These are phyloP conservation scores for Hemisphaericaspora subhashii DNA, from an alignment of 1,139 yeast genomes.

Conservation along the genomic window DNA sequence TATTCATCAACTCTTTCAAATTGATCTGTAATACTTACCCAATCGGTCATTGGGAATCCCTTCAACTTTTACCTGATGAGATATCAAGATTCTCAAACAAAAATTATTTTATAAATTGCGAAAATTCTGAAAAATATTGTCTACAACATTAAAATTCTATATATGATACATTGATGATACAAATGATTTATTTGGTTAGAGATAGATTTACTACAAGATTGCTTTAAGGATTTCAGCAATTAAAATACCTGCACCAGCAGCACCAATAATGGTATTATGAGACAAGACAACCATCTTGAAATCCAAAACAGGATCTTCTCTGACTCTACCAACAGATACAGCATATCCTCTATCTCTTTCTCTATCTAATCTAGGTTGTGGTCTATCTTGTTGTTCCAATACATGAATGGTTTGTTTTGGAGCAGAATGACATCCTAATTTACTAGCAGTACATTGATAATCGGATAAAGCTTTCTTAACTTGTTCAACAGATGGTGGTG, in stretches of 20 bases:
- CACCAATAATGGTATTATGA: conserved; percentile 96
- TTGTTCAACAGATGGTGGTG: conserved; percentile 82
- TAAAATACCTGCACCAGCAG: conserved; percentile 98
- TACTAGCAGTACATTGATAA: conserved; percentile 82
- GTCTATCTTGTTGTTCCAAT: conserved; percentile 87
- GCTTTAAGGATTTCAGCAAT: conserved; percentile 89
- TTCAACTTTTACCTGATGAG: no score
- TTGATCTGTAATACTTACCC: not conserved
- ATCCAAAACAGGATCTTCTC: conserved; percentile 92
- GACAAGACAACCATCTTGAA: conserved; percentile 94
- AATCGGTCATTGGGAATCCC: not conserved
- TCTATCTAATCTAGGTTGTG: conserved; percentile 97
- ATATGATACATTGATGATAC: no score
- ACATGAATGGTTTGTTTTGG: conserved; percentile 92
- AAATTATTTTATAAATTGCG: not conserved
- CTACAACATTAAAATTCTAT: not conserved
- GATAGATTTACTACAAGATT: no score
- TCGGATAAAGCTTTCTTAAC: conserved; percentile 68
- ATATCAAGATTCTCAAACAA: not conserved
- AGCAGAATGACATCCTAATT: conserved; percentile 82
- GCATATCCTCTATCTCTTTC: conserved; percentile 94
- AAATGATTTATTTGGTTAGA: no score
- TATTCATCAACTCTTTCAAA: conserved; percentile 10
- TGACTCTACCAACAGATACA: conserved; percentile 90
- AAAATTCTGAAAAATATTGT: not conserved